Evolutionary conservation across 192 early-diverging fungal genomes (phyloP), one percentile per base, ranked within the genome.

Genomic region (Umbelopsis vinacea): DNA sequence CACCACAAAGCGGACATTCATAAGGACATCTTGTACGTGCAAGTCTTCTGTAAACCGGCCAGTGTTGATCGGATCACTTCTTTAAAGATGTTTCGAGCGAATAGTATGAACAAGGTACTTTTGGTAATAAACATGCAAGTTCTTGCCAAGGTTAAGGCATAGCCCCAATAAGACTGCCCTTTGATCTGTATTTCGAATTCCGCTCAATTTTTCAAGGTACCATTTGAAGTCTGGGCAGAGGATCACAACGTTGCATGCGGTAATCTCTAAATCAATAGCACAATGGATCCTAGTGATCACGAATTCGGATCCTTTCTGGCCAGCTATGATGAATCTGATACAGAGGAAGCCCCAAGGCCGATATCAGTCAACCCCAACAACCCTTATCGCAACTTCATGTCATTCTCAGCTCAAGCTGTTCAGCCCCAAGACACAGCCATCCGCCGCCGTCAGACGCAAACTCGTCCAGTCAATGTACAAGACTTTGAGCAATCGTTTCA

Each of bases 271-370:
- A 37, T 37, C 11, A 15, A 63, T 63, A 37, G 33, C 11, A 37
- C 26, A 43, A 63, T 63, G 57, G 57, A 63, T 63, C 57, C 57
- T 17, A 63, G 57, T 35, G 57, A 63, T 63, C 57, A 63, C 7
- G 57, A 63, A 22, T 63, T 63, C 35, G 57, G 57, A 37, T 63
- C 57, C 33, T 63, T 63, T 63, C 2, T 63, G 57, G 57, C 57
- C 57, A 35, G 24, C 26, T 63, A 63, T 63, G 57, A 63, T 38
- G 57, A 35, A 7, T 19, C 26, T 19, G 57, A 63, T 37, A 63
- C 29, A 35, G 57, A 63, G 3, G 17, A 29, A 15, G 4, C 33
- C 29, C 15, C 26, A 63, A 33, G 19, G 33, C 7, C 15, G 26
- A 8, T 14, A 12, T 11, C 57, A 11, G 57, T 37, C 57, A 63